phyloP scores from a whole-genome alignment of 2,329 filamentous ascomycete genomes.

The Trichoderma arundinaceum region DNA sequence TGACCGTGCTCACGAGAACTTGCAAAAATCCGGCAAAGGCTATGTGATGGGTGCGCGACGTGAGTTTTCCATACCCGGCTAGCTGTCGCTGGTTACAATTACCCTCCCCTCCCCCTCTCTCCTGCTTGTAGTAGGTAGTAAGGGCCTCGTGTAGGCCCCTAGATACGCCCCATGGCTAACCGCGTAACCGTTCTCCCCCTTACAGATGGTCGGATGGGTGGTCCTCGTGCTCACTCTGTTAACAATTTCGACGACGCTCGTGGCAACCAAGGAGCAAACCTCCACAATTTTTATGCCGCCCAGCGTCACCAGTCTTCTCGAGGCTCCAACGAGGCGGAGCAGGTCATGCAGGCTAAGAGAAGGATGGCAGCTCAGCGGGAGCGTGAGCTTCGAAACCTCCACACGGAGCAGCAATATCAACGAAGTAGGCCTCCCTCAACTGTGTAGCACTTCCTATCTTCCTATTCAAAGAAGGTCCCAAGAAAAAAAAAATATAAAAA shows the following conservation, averaged over 20 bases:
- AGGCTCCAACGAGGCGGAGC: slow-evolving; percentile 88
- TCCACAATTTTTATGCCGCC: slow-evolving; percentile 92
- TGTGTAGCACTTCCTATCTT: slow-evolving; percentile 64
- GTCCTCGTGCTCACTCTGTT: slow-evolving; percentile 79
- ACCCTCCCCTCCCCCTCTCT: neutral
- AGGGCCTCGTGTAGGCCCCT: slow-evolving; percentile 24
- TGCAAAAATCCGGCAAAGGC: slow-evolving; percentile 95
- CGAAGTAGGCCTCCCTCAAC: slow-evolving; percentile 90
- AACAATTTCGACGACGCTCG: slow-evolving; percentile 80
- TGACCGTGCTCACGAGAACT: slow-evolving; percentile 91
- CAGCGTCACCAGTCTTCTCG: slow-evolving; percentile 89
- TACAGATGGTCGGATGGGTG: slow-evolving; percentile 72
- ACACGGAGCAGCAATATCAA: slow-evolving; percentile 99
- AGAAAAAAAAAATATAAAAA: slow-evolving; percentile 40
- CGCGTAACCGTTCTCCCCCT: neutral
- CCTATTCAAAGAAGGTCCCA: slow-evolving; percentile 40
- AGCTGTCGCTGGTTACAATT: slow-evolving; percentile 3
- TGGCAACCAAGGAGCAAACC: slow-evolving; percentile 71
- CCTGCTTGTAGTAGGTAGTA: slow-evolving; percentile 11
- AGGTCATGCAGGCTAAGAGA: slow-evolving; percentile 99
- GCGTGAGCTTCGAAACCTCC: slow-evolving; percentile 98
- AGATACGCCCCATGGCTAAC: slow-evolving; percentile 24
- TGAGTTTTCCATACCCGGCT: slow-evolving; percentile 63
- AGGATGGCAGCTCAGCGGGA: slow-evolving; percentile 99
- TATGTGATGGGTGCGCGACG: slow-evolving; percentile 76